These are phyloP conservation scores for Erysimum cheiranthoides DNA, from an alignment of 345 rosid genomes.

Conservation along the genomic window DNA sequence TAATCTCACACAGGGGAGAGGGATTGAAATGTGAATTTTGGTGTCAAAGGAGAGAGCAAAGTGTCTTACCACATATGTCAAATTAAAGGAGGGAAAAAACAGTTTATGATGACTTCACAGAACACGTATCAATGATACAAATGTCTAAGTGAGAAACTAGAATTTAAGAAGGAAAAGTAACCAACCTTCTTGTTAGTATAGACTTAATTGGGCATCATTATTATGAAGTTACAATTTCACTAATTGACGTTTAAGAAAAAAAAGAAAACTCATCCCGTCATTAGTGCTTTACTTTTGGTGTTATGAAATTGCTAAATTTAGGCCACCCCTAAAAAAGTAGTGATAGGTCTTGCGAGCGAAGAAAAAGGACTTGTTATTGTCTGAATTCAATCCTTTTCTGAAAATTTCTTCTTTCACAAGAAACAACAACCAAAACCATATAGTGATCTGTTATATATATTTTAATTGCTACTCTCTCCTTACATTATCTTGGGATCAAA, in stretches of 20 bases:
- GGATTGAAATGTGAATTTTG: no score
- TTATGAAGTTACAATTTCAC: constrained; percentile 35
- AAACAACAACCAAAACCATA: constrained; percentile 19
- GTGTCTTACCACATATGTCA: no score
- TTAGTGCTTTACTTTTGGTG: constrained; percentile 35
- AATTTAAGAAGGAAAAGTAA: constrained; percentile 14
- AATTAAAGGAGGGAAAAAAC: no score
- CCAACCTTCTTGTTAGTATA: constrained; percentile 15
- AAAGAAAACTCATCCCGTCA: constrained; percentile 17
- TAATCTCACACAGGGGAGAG: no score
- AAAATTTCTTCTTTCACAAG: constrained; percentile 30
- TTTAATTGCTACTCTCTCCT: constrained; percentile 16
- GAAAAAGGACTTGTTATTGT: constrained; percentile 29
- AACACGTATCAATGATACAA: not conserved
- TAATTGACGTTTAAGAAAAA: not conserved
- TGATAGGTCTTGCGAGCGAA: constrained; percentile 24
- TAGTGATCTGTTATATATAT: constrained; percentile 3
- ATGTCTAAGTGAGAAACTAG: not conserved
- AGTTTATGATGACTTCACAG: not conserved
- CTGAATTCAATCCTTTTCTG: constrained; percentile 28
- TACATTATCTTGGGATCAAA: constrained; percentile 7
- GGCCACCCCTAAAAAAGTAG: constrained; percentile 6
- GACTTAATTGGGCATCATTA: constrained; percentile 21
- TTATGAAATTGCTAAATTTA: constrained; percentile 36
- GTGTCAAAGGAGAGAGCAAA: no score